Evolutionary conservation across 78 protist genomes (phyloP).

Genomic region (Chrysochromulina parva): DNA sequence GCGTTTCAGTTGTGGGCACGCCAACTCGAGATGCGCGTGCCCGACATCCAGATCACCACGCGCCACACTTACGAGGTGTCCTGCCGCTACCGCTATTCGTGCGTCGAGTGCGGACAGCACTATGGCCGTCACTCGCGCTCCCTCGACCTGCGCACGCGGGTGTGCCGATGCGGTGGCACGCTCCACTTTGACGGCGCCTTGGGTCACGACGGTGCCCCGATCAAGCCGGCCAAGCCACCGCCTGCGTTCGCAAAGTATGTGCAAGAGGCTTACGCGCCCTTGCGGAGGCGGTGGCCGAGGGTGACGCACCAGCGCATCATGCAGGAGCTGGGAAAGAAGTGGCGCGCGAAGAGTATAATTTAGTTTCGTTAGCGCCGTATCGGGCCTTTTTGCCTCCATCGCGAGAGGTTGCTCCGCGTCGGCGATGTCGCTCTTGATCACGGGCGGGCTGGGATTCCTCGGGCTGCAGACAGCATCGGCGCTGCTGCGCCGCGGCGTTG

Average conservation of each 20-base stretch:
- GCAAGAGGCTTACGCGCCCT: not conserved
- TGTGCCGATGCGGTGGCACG: not conserved
- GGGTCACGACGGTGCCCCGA: not conserved
- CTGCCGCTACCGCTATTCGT: not conserved
- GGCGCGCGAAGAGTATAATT: not conserved
- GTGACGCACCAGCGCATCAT: not conserved
- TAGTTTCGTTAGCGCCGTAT: too few species aligned
- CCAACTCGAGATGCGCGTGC: not conserved
- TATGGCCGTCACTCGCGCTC: not conserved
- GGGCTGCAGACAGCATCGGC: not conserved
- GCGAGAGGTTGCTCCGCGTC: not conserved
- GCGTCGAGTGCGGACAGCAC: not conserved
- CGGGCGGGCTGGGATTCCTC: conserved; percentile 21
- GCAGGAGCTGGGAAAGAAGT: not conserved
- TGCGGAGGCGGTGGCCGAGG: not conserved
- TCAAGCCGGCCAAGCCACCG: not conserved
- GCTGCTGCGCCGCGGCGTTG: not conserved
- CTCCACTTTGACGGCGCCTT: not conserved
- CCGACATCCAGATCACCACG: not conserved
- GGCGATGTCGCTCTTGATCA: not conserved
- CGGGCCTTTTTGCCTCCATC: too few species aligned
- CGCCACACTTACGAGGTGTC: conserved; percentile 21
- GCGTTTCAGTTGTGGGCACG: not conserved
- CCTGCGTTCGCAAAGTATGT: not conserved
- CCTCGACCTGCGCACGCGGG: not conserved